Base-by-base conservation (phyloP, 1,284 basidiomycete species). In the Rhodotorula sp. region DNA sequence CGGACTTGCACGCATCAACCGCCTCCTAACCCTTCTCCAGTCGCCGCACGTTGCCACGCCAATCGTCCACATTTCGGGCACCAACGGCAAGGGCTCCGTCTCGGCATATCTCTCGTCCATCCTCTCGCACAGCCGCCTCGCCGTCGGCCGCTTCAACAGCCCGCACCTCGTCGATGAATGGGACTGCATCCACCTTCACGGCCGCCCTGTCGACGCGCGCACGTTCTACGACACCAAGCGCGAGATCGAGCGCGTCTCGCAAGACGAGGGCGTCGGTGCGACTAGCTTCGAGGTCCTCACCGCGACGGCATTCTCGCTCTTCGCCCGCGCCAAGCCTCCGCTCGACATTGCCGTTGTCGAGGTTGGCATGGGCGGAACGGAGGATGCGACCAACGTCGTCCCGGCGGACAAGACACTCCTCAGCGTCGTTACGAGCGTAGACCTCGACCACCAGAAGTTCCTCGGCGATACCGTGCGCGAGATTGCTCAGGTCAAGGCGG, bases 81-180 rank as follows among this genome's bases (percentile, higher is more conserved):
- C 97, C 0, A 99, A 99, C 82, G 96, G 96, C 41, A 99, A 99
- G 82, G 97, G 97, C 39, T 94, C 91, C 71, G 92, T 95, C 19
- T 90, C 92, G 15, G 89, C 90, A 3, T 85, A 95, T 64, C 83
- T 97, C 22, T 88, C 92, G 8, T 91, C 90, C 29, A 89, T 94
- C 74, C 83, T 98, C 25, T 80, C 80, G 2, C 80, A 84, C 19
- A 86, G 89, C 0, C 84, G 84, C 0, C 78, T 90, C 62, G 84
- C 84, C 25, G 87, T 92, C 5, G 96, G 91, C 7, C 86, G 91
- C 44, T 99, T 94, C 85, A 98, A 96, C 82, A 92, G 89, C 75
- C 97, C 97, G 0, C 95, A 98, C 81, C 88, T 99, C 12, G 82
- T 95, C 68, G 86, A 89, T 34, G 84, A 91, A 13, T 83, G 87